These are phyloP conservation scores for Seiridium unicorne DNA, from an alignment of 2,329 filamentous ascomycete species.

Conservation along the genomic window DNA sequence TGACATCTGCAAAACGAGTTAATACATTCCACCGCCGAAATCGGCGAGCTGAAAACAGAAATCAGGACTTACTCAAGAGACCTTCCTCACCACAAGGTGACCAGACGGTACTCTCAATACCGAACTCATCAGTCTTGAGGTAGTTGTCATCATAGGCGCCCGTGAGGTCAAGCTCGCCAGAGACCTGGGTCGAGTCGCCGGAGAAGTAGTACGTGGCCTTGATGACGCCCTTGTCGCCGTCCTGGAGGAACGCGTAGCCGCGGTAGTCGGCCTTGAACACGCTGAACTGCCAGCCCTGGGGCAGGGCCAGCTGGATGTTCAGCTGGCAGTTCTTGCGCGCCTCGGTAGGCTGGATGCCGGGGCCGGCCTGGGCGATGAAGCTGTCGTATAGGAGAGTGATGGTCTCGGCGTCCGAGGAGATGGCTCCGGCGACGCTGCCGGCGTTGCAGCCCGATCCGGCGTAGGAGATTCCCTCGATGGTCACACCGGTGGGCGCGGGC, in stretches of 20 bases:
- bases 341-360: constrained; percentile 36
- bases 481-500: constrained; percentile 21
- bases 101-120: constrained; percentile 46
- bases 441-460: constrained; percentile 26
- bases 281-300: constrained; percentile 29
- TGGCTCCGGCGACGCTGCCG: constrained; percentile 19
- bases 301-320: constrained; percentile 41
- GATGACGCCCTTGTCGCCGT: constrained; percentile 43
- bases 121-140: constrained; percentile 41
- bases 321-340: constrained; percentile 53
- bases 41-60: background rate
- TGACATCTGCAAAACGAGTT: constrained; percentile 38
- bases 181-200: constrained; percentile 38
- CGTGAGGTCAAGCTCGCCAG: constrained; percentile 35
- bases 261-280: constrained; percentile 46
- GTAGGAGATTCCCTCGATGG: constrained; percentile 21
- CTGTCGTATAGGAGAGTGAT: constrained; percentile 51
- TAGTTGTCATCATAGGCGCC: constrained; percentile 43
- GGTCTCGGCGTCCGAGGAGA: constrained; percentile 23
- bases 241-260: constrained; percentile 45
- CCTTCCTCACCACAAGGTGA: constrained; percentile 48
- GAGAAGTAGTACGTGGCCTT: constrained; percentile 56
- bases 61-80: constrained; percentile 42
- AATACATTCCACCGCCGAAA: background rate
- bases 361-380: constrained; percentile 50